phyloP scores from a whole-genome alignment of 257 asterid genomes.

The Nicotiana paniculata region DNA sequence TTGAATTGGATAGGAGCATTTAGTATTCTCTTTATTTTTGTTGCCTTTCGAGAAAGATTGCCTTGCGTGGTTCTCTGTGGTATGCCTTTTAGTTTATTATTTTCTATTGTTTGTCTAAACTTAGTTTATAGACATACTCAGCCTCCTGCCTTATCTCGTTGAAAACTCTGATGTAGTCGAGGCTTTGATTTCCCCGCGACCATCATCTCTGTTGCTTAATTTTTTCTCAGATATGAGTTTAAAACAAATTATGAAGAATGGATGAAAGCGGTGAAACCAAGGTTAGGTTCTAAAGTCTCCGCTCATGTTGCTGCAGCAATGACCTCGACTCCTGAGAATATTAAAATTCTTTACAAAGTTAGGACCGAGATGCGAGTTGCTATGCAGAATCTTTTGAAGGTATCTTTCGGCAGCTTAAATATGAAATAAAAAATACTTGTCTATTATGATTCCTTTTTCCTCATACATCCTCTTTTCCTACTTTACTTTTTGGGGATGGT shows the following conservation, averaged over 20 bases:
- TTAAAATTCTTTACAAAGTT: constrained; percentile 68
- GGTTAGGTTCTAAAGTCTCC: constrained; percentile 50
- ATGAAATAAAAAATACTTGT: background rate
- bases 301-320: constrained; percentile 51
- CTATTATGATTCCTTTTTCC: constrained; percentile 3
- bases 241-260: constrained; percentile 84
- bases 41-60: background rate
- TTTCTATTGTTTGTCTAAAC: background rate
- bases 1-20: background rate
- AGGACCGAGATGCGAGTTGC: constrained; percentile 78
- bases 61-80: background rate
- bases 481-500: background rate
- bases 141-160: background rate
- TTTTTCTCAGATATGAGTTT: constrained; percentile 70
- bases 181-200: constrained; percentile 8
- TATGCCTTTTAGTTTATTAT: background rate
- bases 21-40: background rate
- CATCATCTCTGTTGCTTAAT: background rate
- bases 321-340: constrained; percentile 48
- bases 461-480: background rate
- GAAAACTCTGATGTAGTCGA: constrained; percentile 1
- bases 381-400: constrained; percentile 71
- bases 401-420: constrained; percentile 10
- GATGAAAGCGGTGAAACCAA: constrained; percentile 68
- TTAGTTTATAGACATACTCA: background rate